Base-by-base conservation (phyloP, 495 filamentous ascomycete species). In the Aspergillus ostianus region DNA sequence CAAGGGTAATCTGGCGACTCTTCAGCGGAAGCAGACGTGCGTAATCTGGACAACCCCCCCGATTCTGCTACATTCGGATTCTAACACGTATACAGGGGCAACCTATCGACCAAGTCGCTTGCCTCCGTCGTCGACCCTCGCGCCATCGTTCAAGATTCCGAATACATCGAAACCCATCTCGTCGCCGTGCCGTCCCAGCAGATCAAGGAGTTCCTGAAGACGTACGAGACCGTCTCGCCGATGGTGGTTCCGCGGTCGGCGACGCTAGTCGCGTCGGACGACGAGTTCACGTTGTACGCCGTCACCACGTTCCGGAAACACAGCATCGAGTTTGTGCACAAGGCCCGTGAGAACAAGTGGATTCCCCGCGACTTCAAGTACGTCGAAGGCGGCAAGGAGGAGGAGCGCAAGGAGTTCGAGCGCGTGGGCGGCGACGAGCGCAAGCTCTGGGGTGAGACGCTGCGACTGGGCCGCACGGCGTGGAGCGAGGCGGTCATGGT, bases 401-500 rank as follows among this genome's bases (percentile, higher is more conserved):
- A 90, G 68, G 95, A 98, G 75, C 82, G 87, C 61, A 85, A 83
- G 66, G 93, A 98, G 76, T 82, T 95, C 23, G 88, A 91, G 60
- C 83, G 86, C 52, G 86, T 96, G 41, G 80, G 82, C 55, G 86
- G 83, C 55, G 89, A 96, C 66, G 92, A 96, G 76, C 79, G 85
- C 69, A 95, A 92, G 76, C 76, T 96, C 4, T 94, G 90, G 86
- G 90, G 89, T 4, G 92, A 98, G 76, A 92, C 92, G n/a, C 70
- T 98, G 67, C 80, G 91, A 52, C 78, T 97, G 51, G 91, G 87
- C 8, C 81, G 91, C 61, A 95, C 90, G 20, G 91, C 90, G 27
- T 98, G 93, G 84, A 92, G 92, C 64, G 95, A 98, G 72, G 85
- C 86, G 51, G 91, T 95, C 59, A 96, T 96, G 92, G 87, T 92